Base-by-base conservation (phyloP, 1,284 basidiomycete species). In the Agroathelia rolfsii region DNA sequence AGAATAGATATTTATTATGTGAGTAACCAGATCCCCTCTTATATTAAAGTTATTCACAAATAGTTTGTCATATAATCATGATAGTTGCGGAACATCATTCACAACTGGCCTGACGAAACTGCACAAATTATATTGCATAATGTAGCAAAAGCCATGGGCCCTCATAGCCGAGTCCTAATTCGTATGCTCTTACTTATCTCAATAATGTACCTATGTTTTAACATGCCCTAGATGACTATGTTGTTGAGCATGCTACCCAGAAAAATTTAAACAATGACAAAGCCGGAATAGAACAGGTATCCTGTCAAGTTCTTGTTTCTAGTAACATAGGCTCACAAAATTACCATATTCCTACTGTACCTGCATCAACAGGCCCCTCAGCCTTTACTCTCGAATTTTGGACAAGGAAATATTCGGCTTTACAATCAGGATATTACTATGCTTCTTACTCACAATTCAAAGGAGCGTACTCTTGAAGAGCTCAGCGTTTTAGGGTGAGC, bases 321-420 rank as follows among this genome's bases (percentile, higher is more conserved):
- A n/a, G n/a, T n/a, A n/a, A n/a, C n/a, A n/a, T n/a, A n/a, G n/a
- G n/a, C n/a, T n/a, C n/a, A n/a, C n/a, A n/a, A n/a, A n/a, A n/a
- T n/a, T n/a, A n/a, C n/a, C n/a, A n/a, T n/a, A n/a, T n/a, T n/a
- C n/a, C n/a, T n/a, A n/a, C n/a, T n/a, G n/a, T n/a, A n/a, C n/a
- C n/a, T n/a, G n/a, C n/a, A n/a, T n/a, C n/a, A 22, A 15, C 38
- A 56, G 54, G 56, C 56, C 0, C 55, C 58, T 15, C 46, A 52
- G 31, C 56, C 55, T 3, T 35, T 58, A 15, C 41, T 59, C 17
- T 47, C 58, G 6, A 58, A 59, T 41, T 59, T 49, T 30, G 55
- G 58, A 16, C 50, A 48, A 3, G 56, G 56, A 7, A 44, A 40
- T 14, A 37, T 55, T 21, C 39, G 45, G 2, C 38, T 41, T 36